These are phyloP conservation scores for Capsicum baccatum DNA, from an alignment of 257 asterid species.

Conservation along the genomic window DNA sequence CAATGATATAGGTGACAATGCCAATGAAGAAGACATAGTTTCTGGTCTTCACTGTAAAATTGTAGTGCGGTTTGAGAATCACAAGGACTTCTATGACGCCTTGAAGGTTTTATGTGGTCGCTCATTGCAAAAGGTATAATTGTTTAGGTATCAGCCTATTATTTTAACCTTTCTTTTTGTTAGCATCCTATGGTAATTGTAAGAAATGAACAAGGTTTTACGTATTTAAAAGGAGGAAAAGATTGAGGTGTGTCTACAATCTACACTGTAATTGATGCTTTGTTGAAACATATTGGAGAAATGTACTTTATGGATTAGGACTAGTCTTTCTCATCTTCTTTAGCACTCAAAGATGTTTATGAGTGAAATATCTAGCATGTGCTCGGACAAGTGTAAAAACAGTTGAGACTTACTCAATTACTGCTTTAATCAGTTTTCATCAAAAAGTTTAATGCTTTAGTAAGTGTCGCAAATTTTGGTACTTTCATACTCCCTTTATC, in stretches of 20 bases:
- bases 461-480: slow-evolving; percentile 1
- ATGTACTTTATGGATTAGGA: neutral
- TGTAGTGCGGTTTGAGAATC: slow-evolving; percentile 75
- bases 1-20: slow-evolving; percentile 62
- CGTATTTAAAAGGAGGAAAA: neutral
- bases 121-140: slow-evolving; percentile 77
- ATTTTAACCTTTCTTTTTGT: neutral
- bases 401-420: neutral
- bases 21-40: slow-evolving; percentile 64
- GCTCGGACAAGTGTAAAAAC: neutral
- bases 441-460: neutral
- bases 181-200: neutral
- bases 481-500: neutral
- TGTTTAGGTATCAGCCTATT: neutral
- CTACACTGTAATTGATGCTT: neutral
- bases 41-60: slow-evolving; percentile 92
- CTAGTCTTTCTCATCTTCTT: neutral
- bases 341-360: neutral
- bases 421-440: neutral
- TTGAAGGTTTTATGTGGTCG: slow-evolving; percentile 82
- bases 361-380: slow-evolving; percentile 8
- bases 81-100: slow-evolving; percentile 72
- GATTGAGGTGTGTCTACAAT: neutral
- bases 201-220: neutral
- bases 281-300: slow-evolving; percentile 2